Percentiles rank a stretch among this genome's conserved stretches.
These are phyloP conservation scores for Botryotinia convoluta DNA, from an alignment of 2,329 filamentous ascomycete genomes.

Conservation along the genomic window DNA sequence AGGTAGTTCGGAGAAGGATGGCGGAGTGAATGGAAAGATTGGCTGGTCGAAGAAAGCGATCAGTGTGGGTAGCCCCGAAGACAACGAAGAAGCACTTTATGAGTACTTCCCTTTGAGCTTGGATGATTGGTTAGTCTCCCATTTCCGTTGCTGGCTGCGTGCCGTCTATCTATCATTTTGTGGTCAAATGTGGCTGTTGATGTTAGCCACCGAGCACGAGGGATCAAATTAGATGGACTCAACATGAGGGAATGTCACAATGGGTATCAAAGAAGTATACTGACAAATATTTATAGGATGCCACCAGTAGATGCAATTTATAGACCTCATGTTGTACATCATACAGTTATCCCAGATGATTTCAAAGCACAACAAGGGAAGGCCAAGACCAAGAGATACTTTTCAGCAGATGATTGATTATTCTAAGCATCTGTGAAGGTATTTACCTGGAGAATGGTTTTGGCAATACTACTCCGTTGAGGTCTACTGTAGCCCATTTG, in stretches of 20 bases:
- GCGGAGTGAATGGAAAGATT: conserved; percentile 38
- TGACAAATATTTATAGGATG: conserved; percentile 51
- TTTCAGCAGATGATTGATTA: conserved; percentile 55
- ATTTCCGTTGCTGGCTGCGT: background rate
- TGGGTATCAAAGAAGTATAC: background rate
- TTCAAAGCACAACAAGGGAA: conserved; percentile 66
- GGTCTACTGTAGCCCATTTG: too few species aligned
- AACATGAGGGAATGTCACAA: background rate
- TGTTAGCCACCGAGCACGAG: background rate
- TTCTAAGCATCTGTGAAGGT: background rate
- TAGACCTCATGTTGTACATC: conserved; percentile 88
- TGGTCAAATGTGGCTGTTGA: background rate
- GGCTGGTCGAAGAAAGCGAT: conserved; percentile 37
- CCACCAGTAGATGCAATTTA: conserved; percentile 88
- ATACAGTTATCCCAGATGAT: conserved; percentile 69
- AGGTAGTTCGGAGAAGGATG: conserved; percentile 29
- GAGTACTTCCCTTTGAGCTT: conserved; percentile 92
- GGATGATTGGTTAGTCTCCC: conserved; percentile 69
- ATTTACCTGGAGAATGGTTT: background rate
- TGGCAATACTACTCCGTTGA: background rate
- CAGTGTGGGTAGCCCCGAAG: conserved; percentile 57
- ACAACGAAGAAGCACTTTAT: conserved; percentile 81
- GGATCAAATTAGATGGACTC: background rate
- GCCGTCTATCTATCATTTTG: background rate
- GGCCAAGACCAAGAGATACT: conserved; percentile 69